These are phyloP conservation scores for Pseudogymnoascus sp. DNA, from an alignment of 2,329 filamentous ascomycete species.

Conservation along the genomic window DNA sequence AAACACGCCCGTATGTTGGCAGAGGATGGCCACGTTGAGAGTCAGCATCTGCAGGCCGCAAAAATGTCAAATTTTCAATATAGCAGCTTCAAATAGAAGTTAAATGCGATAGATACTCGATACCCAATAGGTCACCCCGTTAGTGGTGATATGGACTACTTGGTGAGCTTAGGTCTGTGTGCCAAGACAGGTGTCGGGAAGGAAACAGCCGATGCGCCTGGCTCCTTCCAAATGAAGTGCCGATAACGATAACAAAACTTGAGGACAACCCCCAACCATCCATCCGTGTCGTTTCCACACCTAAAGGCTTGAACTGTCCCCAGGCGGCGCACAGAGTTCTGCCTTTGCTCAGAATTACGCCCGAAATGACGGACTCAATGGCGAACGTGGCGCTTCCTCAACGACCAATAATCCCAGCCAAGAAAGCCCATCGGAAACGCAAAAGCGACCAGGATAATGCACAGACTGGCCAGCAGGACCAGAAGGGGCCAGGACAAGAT, in stretches of 20 bases:
- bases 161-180: background rate
- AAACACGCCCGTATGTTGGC: background rate
- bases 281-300: background rate
- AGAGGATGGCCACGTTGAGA: background rate
- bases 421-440: constrained; percentile 1
- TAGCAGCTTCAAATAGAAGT: background rate
- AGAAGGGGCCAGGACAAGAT: background rate
- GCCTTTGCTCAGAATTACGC: background rate
- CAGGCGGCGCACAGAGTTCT: background rate
- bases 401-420: background rate
- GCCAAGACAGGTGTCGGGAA: background rate
- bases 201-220: background rate
- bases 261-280: background rate
- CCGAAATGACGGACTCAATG: background rate
- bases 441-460: constrained; percentile 7
- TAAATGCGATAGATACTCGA: background rate
- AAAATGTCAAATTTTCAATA: background rate
- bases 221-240: background rate
- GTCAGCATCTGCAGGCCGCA: background rate
- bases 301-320: background rate
- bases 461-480: background rate
- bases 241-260: constrained; percentile 4
- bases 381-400: background rate
- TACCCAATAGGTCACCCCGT: background rate
- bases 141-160: background rate